Conservation (phyloP, 805 yeast species). For the Kuraishia hungarica region DNA sequence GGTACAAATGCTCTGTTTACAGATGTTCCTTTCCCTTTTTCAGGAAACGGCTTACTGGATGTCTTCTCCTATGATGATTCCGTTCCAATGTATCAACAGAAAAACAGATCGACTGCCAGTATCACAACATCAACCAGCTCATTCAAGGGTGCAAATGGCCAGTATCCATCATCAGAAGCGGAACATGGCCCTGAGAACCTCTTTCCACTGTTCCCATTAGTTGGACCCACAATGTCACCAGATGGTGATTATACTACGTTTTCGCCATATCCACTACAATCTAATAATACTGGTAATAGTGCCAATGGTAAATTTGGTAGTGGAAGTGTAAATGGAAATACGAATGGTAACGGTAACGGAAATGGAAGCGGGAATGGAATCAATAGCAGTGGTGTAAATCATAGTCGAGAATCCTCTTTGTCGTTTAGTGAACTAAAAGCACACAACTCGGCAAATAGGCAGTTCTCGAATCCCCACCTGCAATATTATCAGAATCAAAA, state of each 20-base stretch:
- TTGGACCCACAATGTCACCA: constrained; percentile 17
- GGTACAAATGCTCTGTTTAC: constrained; percentile 8
- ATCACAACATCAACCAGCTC: background rate
- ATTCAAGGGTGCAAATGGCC: background rate
- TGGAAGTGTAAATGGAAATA: background rate
- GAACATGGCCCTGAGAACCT: constrained; percentile 1
- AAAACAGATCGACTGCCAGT: background rate
- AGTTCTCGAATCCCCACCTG: background rate
- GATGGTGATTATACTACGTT: background rate
- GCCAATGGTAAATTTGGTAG: background rate
- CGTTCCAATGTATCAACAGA: background rate
- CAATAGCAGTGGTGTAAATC: background rate
- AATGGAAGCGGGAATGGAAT: constrained; percentile 13
- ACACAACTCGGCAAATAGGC: constrained; percentile 8
- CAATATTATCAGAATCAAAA: constrained; percentile 1
- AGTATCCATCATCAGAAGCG: background rate
- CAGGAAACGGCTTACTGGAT: constrained; percentile 23
- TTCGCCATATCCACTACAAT: constrained; percentile 1
- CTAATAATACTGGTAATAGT: background rate
- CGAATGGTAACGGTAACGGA: constrained; percentile 2
- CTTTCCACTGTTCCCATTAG: constrained; percentile 23
- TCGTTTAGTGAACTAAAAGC: constrained; percentile 14
- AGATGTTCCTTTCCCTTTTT: constrained; percentile 13
- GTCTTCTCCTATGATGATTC: constrained; percentile 14
- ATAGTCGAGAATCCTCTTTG: constrained; percentile 3